Percentiles rank a stretch among this genome's conserved stretches.
phyloP scores from a whole-genome alignment of 257 asterid genomes.

The Ligustrum vulgare region DNA sequence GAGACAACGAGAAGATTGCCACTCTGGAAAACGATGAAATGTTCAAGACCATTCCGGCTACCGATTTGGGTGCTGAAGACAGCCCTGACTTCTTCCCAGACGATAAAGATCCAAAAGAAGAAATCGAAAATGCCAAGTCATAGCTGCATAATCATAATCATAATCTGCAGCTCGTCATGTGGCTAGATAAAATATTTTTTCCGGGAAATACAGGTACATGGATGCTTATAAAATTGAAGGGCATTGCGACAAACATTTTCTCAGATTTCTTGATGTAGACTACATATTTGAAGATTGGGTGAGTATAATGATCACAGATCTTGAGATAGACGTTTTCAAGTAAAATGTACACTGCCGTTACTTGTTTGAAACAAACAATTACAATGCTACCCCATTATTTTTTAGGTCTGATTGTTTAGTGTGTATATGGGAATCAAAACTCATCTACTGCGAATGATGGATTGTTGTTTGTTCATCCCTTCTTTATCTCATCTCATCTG shows the following conservation, averaged over 20 bases:
- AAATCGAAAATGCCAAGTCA: slow-evolving; percentile 50
- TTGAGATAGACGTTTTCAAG: neutral
- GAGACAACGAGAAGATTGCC: slow-evolving; percentile 61
- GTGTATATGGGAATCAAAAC: neutral
- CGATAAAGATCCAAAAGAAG: slow-evolving; percentile 44
- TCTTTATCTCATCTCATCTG: neutral
- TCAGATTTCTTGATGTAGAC: neutral
- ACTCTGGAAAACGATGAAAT: slow-evolving; percentile 70
- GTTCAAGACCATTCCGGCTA: slow-evolving; percentile 37
- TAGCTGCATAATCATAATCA: neutral
- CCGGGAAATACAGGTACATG: neutral
- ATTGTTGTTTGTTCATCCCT: neutral
- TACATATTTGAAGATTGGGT: neutral
- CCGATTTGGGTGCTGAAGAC: slow-evolving; percentile 47
- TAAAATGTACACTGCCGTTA: neutral
- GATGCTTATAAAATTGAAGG: neutral
- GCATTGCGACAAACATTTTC: neutral
- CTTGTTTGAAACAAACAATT: neutral
- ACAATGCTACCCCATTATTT: neutral
- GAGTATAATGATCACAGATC: neutral
- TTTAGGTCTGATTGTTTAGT: neutral
- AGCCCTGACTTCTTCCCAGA: slow-evolving; percentile 46
- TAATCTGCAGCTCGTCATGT: neutral
- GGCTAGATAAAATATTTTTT: neutral
- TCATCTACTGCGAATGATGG: neutral